Evolutionary conservation across 148 eudicot genomes (phyloP).

Genomic region (Camellia granthamiana): DNA sequence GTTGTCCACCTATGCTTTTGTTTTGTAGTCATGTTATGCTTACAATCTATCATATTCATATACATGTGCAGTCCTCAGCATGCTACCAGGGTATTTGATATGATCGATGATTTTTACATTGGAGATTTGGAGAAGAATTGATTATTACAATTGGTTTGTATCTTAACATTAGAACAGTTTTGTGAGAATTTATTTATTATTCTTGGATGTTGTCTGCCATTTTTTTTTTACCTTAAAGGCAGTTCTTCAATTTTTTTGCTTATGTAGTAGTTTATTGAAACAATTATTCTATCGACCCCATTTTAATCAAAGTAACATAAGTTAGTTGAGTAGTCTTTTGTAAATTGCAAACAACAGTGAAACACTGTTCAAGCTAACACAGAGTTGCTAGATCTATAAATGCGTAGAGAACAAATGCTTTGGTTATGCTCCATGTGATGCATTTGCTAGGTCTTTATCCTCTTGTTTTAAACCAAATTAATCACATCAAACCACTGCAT

Average conservation of each 20-base stretch:
- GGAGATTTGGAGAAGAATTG: constrained; percentile 59
- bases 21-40: constrained; percentile 1
- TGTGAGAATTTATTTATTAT: neutral
- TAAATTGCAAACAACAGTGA: neutral
- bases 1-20: neutral
- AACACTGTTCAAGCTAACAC: neutral
- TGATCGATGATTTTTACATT: constrained; percentile 80
- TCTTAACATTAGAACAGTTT: constrained; percentile 12
- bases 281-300: neutral
- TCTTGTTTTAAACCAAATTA: too few species aligned
- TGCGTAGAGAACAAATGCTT: neutral
- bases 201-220: neutral
- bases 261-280: neutral
- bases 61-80: constrained; percentile 72
- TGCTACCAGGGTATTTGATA: constrained; percentile 83
- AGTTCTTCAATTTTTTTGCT: neutral
- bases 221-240: neutral
- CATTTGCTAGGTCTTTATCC: too few species aligned
- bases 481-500: too few species aligned
- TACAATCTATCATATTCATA: neutral
- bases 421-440: too few species aligned
- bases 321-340: neutral
- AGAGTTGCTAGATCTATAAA: neutral
- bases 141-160: constrained; percentile 3
- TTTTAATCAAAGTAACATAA: neutral